Evolutionary conservation across 148 eudicot species (phyloP), one percentile per base, ranked within the genome.

Genomic region (Heliamphora exappendiculata): DNA sequence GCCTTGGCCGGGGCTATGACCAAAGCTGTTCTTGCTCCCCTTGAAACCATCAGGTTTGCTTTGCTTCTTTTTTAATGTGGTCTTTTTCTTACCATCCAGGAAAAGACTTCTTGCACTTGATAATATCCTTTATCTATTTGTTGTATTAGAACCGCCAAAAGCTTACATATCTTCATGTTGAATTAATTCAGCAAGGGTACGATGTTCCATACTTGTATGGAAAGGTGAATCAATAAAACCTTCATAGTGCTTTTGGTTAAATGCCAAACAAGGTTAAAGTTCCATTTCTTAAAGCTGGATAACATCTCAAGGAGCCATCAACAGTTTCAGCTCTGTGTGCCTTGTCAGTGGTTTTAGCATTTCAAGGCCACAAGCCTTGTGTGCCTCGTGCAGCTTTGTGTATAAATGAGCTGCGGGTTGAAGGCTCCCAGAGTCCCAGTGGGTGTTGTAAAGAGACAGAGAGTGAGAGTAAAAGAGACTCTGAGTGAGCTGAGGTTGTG

Each of bases 1-100:
- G 98, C 98, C 59, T 71, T 94, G 77, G 98, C 98, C 17, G 98
- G 98, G 79, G 98, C 98, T 78, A 94, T 94, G 98, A 77, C 97
- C 64, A 94, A 94, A 82, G 98, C 98, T 77, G 86, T 90, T 77
- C 92, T 94, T 65, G 98, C 98, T 76, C 98, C 98, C 82, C 93
- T 94, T 60, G 98, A 94, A 80, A 94, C 98, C 73, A 92, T 94
- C 88, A 90, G 98, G 98, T 94, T 67, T 20, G 54, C 28, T 57
- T 81, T 50, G 16, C 59, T 55, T 1, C 13, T 5, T 72, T 47
- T 69, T n/a, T 70, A 5, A 19, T 44, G 4, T 22, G 24, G 17
- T 50, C 29, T 54, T 75, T 74, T 74, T 44, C 77, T 57, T 28
- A 0, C 9, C 14, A 26, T 29, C 68, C 50, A 31, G 14, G 3